Percentiles rank a stretch among this genome's conserved stretches.
phyloP scores from a whole-genome alignment of 2,329 filamentous ascomycete species.

The Aspergillus ibericus region DNA sequence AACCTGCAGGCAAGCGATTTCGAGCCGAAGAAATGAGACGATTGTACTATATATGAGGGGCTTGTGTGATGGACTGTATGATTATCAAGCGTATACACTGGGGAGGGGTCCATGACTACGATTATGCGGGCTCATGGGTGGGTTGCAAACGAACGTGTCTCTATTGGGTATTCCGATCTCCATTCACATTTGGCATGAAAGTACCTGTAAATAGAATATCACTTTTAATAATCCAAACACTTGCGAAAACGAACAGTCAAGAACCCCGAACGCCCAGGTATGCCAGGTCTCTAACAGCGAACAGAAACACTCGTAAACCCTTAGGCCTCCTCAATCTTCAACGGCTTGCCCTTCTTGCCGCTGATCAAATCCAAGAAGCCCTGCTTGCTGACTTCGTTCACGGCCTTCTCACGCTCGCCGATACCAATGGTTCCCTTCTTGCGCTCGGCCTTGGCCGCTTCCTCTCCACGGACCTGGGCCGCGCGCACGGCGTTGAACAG shows the following conservation, averaged over 20 bases:
- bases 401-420: conserved; percentile 76
- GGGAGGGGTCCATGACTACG: conserved; percentile 1
- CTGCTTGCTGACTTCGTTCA: conserved; percentile 96
- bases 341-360: conserved; percentile 53
- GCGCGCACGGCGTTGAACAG: conserved; percentile 93
- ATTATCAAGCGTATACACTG: conserved; percentile 12
- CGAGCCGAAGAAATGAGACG: conserved; percentile 43
- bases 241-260: conserved; percentile 16
- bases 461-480: conserved; percentile 83
- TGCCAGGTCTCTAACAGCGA: conserved; percentile 26
- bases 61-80: conserved; percentile 4
- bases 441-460: conserved; percentile 67
- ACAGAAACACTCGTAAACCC: conserved; percentile 9
- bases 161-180: conserved; percentile 32
- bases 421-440: conserved; percentile 76
- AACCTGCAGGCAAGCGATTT: conserved; percentile 97
- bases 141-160: conserved; percentile 16
- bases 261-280: conserved; percentile 34
- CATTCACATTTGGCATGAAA: conserved; percentile 22
- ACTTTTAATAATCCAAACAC: conserved; percentile 26
- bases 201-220: conserved; percentile 27
- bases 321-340: conserved; percentile 48
- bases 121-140: conserved; percentile 7
- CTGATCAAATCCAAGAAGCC: conserved; percentile 90
- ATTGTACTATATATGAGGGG: neutral